Evolutionary conservation across 805 yeast species (phyloP), one percentile per base, ranked within the genome.

Genomic region (Sugiyamaella americana): DNA sequence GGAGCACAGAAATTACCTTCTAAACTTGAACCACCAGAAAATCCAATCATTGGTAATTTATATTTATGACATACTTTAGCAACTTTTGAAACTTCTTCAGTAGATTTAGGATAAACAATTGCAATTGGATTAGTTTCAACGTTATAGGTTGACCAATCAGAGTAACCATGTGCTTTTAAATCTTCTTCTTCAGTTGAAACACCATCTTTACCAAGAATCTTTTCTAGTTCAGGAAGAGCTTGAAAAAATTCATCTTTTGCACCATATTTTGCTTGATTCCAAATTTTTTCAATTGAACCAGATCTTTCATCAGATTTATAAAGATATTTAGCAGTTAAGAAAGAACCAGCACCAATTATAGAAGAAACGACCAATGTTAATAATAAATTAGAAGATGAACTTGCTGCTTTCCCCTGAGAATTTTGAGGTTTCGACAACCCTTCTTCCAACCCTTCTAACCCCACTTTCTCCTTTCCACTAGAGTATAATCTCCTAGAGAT

Each of bases 1-100:
- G 89, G 73, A 2, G 88, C 82, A 49, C 76, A 80, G 59, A 82
- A 82, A 58, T 85, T 91, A 2, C 94, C 95, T 61, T 86, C 95
- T 30, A 86, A 65, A 2, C 93, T 82, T 0, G 95, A 82, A 6
- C 93, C 93, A 3, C 94, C 95, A 2, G 82, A 71, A 57, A 72
- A 83, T 3, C 94, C 89, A 23, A 83, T 82, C 11, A 83, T 79
- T 1, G 95, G 95, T 4, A 86, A 80, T 24, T 66, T 66, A 57
- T 75, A 73, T 55, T 75, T 66, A 60, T 80, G 76, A 49, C 81
- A 72, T 2, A 84, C 67, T 57, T 78, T 77, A 78, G 84, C 65
- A 24, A 82, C 69, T 45, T 70, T 59, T 2, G 84, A 74, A 0
- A 86, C 89, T 51, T 85, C 77, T 54, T 80, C 80, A 0, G 93